These are phyloP conservation scores for Suillus spraguei DNA, from an alignment of 768 basidiomycete species.

Conservation along the genomic window DNA sequence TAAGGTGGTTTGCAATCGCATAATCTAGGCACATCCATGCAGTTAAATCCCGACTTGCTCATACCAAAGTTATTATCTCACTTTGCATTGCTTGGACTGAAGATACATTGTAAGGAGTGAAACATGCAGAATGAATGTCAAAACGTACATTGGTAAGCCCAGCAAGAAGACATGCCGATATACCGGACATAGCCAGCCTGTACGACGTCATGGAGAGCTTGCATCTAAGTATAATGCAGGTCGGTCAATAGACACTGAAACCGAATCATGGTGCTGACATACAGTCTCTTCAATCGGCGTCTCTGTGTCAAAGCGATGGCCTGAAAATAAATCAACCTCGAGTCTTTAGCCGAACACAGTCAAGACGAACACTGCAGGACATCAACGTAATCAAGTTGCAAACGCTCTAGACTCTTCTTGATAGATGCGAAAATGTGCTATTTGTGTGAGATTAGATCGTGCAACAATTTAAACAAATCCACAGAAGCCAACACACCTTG, in stretches of 20 bases:
- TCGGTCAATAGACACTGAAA: constrained; percentile 2
- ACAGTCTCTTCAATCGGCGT: constrained; percentile 32
- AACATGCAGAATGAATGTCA: not conserved
- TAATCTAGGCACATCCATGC: constrained; percentile 44
- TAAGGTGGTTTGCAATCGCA: constrained; percentile 57
- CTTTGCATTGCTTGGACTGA: constrained; percentile 61
- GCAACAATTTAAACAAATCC: not conserved
- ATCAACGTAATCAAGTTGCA: constrained; percentile 79
- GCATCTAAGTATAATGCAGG: constrained; percentile 45
- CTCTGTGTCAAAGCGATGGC: constrained; percentile 36
- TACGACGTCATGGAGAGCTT: constrained; percentile 70
- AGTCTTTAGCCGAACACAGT: not conserved
- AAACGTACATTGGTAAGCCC: constrained; percentile 53
- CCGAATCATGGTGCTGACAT: constrained; percentile 38
- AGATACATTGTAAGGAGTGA: not conserved
- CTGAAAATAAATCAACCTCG: constrained; percentile 25
- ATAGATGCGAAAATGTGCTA: constrained; percentile 76
- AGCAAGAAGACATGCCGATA: constrained; percentile 59
- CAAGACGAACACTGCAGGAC: constrained; percentile 60
- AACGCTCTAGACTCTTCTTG: constrained; percentile 60
- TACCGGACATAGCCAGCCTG: constrained; percentile 64
- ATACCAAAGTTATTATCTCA: constrained; percentile 24
- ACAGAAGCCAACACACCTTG: constrained; percentile 34
- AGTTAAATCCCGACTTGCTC: not conserved
- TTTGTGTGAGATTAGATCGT: not conserved